Conservation (phyloP, 192 early-diverging fungal species). For the Coemansia sp. region DNA sequence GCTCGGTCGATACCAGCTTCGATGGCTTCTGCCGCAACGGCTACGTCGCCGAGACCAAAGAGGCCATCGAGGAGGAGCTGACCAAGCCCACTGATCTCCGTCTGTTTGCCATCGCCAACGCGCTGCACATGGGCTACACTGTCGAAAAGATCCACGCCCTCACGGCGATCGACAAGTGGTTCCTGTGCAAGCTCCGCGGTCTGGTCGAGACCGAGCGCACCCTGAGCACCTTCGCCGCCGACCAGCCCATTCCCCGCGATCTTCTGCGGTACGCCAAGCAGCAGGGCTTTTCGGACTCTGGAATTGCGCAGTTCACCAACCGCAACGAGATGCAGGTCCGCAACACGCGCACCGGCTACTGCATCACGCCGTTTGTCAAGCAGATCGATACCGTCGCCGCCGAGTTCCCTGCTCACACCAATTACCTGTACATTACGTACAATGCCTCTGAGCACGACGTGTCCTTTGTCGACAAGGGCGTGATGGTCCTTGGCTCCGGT, state of each 20-base stretch:
- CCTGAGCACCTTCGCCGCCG: conserved; percentile 49
- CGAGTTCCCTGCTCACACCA: conserved; percentile 97
- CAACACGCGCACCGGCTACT: conserved; percentile 71
- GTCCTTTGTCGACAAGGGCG: conserved; percentile 86
- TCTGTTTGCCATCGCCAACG: conserved; percentile 94
- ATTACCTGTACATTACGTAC: conserved; percentile 98
- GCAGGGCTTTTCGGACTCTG: conserved; percentile 90
- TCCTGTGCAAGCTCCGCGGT: conserved; percentile 89
- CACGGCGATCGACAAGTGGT: conserved; percentile 96
- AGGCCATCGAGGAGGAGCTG: conserved; percentile 85
- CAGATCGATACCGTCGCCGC: conserved; percentile 98
- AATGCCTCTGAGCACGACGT: conserved; percentile 93
- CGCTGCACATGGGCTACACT: conserved; percentile 86
- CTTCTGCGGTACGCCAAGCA: conserved; percentile 82
- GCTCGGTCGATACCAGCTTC: conserved; percentile 83
- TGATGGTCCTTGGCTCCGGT: conserved; percentile 97
- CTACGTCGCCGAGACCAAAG: conserved; percentile 56
- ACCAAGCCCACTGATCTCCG: conserved; percentile 89
- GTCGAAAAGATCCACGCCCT: conserved; percentile 89
- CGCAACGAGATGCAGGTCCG: conserved; percentile 89
- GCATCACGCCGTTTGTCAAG: conserved; percentile 93
- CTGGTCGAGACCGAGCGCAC: conserved; percentile 80
- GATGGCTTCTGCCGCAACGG: conserved; percentile 76
- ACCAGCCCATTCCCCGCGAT: conserved; percentile 55
- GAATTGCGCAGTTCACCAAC: conserved; percentile 56